phyloP scores from a whole-genome alignment of 139 green algal genomes.

The Chlorella sp. region DNA sequence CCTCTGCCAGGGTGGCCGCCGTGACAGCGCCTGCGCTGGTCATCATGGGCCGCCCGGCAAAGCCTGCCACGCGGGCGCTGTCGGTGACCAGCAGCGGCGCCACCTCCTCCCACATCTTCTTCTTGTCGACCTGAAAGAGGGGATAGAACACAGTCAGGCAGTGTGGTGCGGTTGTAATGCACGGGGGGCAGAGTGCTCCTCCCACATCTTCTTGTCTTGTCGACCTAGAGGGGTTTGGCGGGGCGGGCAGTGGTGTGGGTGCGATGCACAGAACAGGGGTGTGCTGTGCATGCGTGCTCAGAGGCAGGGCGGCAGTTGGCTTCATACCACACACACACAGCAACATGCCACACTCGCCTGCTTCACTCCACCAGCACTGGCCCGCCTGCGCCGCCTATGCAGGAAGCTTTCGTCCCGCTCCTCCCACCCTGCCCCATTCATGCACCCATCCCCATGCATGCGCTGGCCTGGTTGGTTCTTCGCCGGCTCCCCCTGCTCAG shows the following conservation, averaged over 20 bases:
- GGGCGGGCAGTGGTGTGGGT: neutral
- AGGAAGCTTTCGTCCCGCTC: no score
- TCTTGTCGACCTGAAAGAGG: slow-evolving; percentile 78
- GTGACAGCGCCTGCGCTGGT: slow-evolving; percentile 69
- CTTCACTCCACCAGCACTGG: no score
- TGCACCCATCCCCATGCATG: neutral
- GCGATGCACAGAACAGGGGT: neutral
- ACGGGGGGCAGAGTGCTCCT: no score
- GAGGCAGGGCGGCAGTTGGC: neutral
- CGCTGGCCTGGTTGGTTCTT: slow-evolving; percentile 59
- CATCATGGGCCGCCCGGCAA: slow-evolving; percentile 69
- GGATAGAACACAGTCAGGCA: no score
- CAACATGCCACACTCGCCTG: neutral
- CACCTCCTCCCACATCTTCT: slow-evolving; percentile 86
- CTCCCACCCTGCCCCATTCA: neutral
- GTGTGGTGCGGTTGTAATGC: no score
- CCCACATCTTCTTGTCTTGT: no score
- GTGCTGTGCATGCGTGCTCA: neutral
- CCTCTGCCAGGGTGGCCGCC: slow-evolving; percentile 51
- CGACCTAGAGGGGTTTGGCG: no score
- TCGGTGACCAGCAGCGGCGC: slow-evolving; percentile 73
- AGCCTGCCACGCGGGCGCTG: slow-evolving; percentile 48
- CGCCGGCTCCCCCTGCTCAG: slow-evolving; percentile 42
- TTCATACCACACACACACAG: neutral
- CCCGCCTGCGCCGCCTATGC: no score